Evolutionary conservation across 2,329 filamentous ascomycete species (phyloP).

Genomic region (Colletotrichum higginsianum): DNA sequence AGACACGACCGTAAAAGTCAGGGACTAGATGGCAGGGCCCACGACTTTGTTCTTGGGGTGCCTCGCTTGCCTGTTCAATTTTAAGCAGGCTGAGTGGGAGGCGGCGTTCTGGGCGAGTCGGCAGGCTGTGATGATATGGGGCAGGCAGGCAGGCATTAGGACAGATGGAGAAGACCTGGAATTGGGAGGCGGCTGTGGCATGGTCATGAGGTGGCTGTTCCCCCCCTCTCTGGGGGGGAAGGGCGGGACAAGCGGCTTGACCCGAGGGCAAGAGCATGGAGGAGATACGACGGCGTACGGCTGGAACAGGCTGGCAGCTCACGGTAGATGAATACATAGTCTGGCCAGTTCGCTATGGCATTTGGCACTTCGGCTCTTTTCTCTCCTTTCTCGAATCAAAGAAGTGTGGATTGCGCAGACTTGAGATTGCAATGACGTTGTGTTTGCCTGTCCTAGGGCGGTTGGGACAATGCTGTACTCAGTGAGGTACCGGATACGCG

Average conservation of each 20-base stretch:
- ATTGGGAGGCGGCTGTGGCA: conserved; percentile 5
- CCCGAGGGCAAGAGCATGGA: conserved; percentile 4
- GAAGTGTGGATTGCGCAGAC: not conserved
- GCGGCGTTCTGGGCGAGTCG: conserved; percentile 36
- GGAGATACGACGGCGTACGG: conserved; percentile 15
- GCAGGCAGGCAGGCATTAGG: conserved; percentile 10
- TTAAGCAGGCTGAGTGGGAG: conserved; percentile 24
- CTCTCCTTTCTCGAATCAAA: not conserved
- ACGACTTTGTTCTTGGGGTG: conserved; percentile 25
- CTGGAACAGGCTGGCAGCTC: conserved; percentile 21
- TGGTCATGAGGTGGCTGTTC: conserved; percentile 19
- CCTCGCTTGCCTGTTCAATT: conserved; percentile 14
- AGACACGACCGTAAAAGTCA: conserved; percentile 25
- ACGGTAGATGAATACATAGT: conserved; percentile 36
- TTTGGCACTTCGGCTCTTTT: not conserved
- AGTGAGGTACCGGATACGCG: too few species aligned
- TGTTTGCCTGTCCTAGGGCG: not conserved
- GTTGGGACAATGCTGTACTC: too few species aligned
- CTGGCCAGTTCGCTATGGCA: conserved; percentile 23
- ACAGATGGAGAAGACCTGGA: conserved; percentile 16
- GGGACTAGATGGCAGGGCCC: conserved; percentile 23
- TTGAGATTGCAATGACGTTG: not conserved
- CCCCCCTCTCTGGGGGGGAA: not conserved
- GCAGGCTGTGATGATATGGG: conserved; percentile 27
- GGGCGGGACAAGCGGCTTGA: conserved; percentile 17